Conservation (phyloP, 2,329 filamentous ascomycete genomes). For the Chaetomiaceae sp. region DNA sequence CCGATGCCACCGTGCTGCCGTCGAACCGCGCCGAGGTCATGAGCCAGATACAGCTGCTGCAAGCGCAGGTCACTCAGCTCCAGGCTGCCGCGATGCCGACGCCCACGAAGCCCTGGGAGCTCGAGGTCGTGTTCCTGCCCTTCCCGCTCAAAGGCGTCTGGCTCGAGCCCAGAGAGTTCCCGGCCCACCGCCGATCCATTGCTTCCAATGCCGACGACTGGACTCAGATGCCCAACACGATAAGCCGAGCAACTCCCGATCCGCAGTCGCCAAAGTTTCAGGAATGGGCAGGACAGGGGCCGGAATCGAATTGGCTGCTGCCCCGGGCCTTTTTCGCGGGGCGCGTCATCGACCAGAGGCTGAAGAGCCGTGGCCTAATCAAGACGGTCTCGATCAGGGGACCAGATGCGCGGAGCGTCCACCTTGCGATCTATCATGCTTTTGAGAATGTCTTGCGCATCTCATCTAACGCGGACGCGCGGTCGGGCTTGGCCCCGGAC, state of each 20-base stretch:
- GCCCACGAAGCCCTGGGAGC: conserved; percentile 59
- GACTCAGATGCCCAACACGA: conserved; percentile 50
- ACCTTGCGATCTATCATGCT: conserved; percentile 55
- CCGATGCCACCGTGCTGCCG: conserved; percentile 38
- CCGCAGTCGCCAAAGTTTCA: conserved; percentile 44
- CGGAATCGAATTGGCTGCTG: conserved; percentile 57
- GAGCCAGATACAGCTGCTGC: conserved; percentile 46
- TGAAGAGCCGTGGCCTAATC: conserved; percentile 70
- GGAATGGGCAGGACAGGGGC: conserved; percentile 44
- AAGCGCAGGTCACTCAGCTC: conserved; percentile 49
- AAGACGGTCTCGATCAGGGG: conserved; percentile 57
- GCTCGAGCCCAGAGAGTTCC: conserved; percentile 47
- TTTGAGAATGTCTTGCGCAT: conserved; percentile 55
- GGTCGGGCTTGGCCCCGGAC: conserved; percentile 25
- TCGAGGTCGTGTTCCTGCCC: conserved; percentile 72
- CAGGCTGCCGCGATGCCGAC: conserved; percentile 58
- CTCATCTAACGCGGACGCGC: conserved; percentile 31
- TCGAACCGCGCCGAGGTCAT: conserved; percentile 43
- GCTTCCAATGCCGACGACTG: conserved; percentile 43
- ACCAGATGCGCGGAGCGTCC: conserved; percentile 62
- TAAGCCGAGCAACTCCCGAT: conserved; percentile 40
- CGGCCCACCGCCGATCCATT: conserved; percentile 32
- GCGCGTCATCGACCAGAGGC: conserved; percentile 61
- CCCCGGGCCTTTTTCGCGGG: conserved; percentile 63
- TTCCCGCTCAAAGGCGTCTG: conserved; percentile 58